Evolutionary conservation across 768 basidiomycete species (phyloP), one percentile per base, ranked within the genome.

Genomic region (Kockovaella imperatae): DNA sequence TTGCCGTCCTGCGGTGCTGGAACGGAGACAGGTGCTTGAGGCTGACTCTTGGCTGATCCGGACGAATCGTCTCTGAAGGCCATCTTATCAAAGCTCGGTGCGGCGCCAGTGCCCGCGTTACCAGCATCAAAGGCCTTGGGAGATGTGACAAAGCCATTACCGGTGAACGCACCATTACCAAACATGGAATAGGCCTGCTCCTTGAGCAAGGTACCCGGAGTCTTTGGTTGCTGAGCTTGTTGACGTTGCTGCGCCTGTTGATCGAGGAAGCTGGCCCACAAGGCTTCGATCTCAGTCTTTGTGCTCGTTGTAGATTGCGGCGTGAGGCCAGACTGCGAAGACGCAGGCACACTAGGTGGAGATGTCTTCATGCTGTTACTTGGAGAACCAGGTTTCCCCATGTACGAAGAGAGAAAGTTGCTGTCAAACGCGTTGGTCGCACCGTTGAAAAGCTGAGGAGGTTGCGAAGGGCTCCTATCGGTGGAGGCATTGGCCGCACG

Each of bases 251-350:
- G 4, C 58, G 63, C n/a, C n/a, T n/a, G n/a, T n/a, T n/a, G n/a
- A n/a, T n/a, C n/a, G n/a, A 62, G 57, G 38, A 62, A 57, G 42
- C 60, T 60, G 10, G 60, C 60, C 63, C 63, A 65, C 5, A 65
- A 43, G 3, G 63, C 63, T 25, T 65, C 60, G 23, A 65, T 53
- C 18, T 65, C 63, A 14, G 57, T 53, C 23, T 49, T 42, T n/a
- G 38, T 51, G 15, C 18, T 20, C 7, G 42, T 26, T 26, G 39
- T 42, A 8, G 52, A 45, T 18, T 32, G 50, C 3, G 54, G 56
- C 21, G 56, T 36, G 17, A 52, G 17, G 8, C 31, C 26, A 25
- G n/a, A n/a, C n/a, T 15, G 21, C 8, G 42, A 48, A 13, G 47
- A 40, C 13, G 28, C 25, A n/a, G n/a, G n/a, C n/a, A n/a, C n/a